A percentile compares a stretch with the other conserved stretches of the same genome.
Conservation (phyloP, 345 rosid species). For the Capsella bursapastoris region DNA sequence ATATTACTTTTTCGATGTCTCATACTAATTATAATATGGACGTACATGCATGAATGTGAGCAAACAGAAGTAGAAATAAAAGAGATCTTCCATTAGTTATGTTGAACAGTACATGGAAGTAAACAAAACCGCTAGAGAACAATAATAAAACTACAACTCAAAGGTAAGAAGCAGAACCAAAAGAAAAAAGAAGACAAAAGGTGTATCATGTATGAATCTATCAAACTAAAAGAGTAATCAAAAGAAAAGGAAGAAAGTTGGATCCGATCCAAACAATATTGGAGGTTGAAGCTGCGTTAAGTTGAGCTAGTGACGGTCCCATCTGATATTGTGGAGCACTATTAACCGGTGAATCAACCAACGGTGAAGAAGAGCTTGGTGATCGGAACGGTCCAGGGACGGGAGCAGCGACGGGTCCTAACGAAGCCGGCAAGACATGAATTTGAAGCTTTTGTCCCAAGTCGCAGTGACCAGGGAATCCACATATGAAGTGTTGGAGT, state of each 20-base stretch:
- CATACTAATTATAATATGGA: too few species aligned
- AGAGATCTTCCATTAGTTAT: too few species aligned
- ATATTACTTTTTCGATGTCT: too few species aligned
- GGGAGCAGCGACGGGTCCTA: constrained; percentile 17
- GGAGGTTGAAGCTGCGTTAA: constrained; percentile 3
- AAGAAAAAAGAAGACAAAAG: neutral
- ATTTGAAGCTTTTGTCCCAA: constrained; percentile 13
- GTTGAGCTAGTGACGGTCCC: constrained; percentile 26
- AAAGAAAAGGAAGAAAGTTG: neutral
- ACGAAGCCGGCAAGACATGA: constrained; percentile 2
- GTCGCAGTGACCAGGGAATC: neutral
- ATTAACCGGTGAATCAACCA: constrained; percentile 5
- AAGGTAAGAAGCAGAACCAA: neutral
- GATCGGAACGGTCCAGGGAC: neutral
- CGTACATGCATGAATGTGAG: too few species aligned
- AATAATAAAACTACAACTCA: too few species aligned
- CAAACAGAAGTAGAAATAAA: too few species aligned
- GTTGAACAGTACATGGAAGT: too few species aligned
- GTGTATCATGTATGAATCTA: neutral
- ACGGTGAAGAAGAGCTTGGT: neutral
- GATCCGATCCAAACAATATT: constrained; percentile 6
- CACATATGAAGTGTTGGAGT: constrained; percentile 18
- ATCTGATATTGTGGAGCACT: constrained; percentile 14
- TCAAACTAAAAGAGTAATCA: neutral
- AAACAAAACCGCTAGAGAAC: too few species aligned